Conservation (phyloP, 768 basidiomycete species). For the Neoboletus brunneissimus region DNA sequence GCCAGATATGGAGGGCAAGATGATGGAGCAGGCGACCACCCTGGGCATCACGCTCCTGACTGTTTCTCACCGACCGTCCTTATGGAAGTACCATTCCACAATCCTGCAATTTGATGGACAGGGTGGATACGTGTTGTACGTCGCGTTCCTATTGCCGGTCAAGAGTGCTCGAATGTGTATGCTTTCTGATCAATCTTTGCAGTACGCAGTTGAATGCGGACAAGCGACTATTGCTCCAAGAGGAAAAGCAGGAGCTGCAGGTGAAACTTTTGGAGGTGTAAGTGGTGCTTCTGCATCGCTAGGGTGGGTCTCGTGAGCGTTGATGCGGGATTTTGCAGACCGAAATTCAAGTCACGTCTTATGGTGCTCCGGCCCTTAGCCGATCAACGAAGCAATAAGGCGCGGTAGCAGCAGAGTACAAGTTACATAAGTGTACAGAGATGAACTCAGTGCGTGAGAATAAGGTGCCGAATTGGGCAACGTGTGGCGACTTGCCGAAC, state of each 20-base stretch:
- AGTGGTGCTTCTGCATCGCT: slow-evolving; percentile 33
- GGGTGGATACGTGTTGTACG: slow-evolving; percentile 93
- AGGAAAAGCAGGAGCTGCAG: slow-evolving; percentile 90
- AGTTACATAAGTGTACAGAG: too few relatives aligned
- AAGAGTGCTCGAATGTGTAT: neutral
- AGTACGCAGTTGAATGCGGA: slow-evolving; percentile 90
- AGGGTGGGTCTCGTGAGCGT: neutral
- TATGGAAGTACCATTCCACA: slow-evolving; percentile 90
- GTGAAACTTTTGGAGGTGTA: slow-evolving; percentile 83
- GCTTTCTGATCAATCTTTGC: slow-evolving; percentile 5
- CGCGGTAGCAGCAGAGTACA: neutral
- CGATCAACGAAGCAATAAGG: slow-evolving; percentile 16
- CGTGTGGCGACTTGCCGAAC: slow-evolving; percentile 12
- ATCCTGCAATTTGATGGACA: slow-evolving; percentile 92
- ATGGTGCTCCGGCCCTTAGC: slow-evolving; percentile 57
- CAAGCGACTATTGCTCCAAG: slow-evolving; percentile 84
- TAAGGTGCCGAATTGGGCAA: neutral
- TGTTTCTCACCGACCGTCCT: slow-evolving; percentile 90
- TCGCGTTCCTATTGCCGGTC: slow-evolving; percentile 12
- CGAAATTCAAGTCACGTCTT: slow-evolving; percentile 76
- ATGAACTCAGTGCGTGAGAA: slow-evolving; percentile 4
- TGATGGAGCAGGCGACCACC: slow-evolving; percentile 90
- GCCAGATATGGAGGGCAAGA: slow-evolving; percentile 84
- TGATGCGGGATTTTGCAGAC: slow-evolving; percentile 40
- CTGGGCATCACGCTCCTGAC: slow-evolving; percentile 91